A percentile compares a stretch with the other conserved stretches of the same genome.
Evolutionary conservation across 2,329 filamentous ascomycete genomes (phyloP).

Genomic region (Phialemoniopsis sp.): DNA sequence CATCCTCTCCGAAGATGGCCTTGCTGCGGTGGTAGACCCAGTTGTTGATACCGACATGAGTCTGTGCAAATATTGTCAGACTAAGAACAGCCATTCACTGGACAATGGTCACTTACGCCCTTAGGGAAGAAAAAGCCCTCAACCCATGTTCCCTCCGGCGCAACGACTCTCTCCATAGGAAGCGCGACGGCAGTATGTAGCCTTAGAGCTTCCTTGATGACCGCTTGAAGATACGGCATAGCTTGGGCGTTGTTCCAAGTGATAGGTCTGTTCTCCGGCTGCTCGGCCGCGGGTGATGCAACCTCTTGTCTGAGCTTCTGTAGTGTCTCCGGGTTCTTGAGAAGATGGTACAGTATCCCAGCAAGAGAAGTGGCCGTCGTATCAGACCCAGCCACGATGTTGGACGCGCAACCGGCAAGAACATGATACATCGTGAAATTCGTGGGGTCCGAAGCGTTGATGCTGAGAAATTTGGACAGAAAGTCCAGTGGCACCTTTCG

Average conservation of each 20-base stretch:
- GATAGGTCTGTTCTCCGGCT: too few species aligned
- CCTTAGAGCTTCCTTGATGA: neutral
- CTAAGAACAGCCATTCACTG: too few species aligned
- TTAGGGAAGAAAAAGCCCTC: conserved; percentile 21
- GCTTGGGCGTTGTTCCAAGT: neutral
- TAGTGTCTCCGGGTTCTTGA: conserved; percentile 4
- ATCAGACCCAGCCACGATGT: conserved; percentile 38
- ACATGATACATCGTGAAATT: conserved; percentile 4
- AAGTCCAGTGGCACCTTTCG: neutral
- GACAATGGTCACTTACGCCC: conserved; percentile 15
- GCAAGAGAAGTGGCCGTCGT: conserved; percentile 38
- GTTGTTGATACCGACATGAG: conserved; percentile 27
- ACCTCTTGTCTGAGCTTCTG: conserved; percentile 1
- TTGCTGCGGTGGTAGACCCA: conserved; percentile 29
- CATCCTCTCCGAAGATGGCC: conserved; percentile 24
- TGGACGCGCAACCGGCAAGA: neutral
- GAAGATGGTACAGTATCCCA: conserved; percentile 22
- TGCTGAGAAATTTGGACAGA: conserved; percentile 5
- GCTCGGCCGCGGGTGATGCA: too few species aligned
- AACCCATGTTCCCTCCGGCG: conserved; percentile 2
- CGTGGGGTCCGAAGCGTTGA: conserved; percentile 1
- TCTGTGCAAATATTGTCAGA: conserved; percentile 6
- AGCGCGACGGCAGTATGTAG: conserved; percentile 3
- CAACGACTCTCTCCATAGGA: conserved; percentile 2
- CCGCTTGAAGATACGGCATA: neutral